Conservation (phyloP, 2,329 filamentous ascomycete species). For the Fusarium solani-melongenae region DNA sequence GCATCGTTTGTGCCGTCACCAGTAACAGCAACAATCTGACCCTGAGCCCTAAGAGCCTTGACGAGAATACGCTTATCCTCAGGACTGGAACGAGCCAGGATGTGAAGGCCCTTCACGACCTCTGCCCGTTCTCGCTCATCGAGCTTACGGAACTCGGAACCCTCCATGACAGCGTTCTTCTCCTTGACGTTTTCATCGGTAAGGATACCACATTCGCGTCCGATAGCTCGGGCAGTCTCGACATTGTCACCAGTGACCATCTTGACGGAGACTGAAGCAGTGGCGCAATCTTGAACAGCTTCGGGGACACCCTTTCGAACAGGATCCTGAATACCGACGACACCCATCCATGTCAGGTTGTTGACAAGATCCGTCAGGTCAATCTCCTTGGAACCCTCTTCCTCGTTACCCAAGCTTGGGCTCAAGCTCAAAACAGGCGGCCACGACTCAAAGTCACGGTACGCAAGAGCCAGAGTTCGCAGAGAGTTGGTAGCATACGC, state of each 20-base stretch:
- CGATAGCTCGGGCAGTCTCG: conserved; percentile 57
- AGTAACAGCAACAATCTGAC: conserved; percentile 74
- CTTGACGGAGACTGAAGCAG: conserved; percentile 73
- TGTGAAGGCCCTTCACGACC: conserved; percentile 71
- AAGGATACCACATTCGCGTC: conserved; percentile 55
- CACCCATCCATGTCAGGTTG: conserved; percentile 54
- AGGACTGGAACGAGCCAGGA: conserved; percentile 75
- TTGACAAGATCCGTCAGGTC: conserved; percentile 65
- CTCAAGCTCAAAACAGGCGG: conserved; percentile 70
- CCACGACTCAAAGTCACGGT: conserved; percentile 77
- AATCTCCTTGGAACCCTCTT: conserved; percentile 59
- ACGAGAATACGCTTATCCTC: conserved; percentile 77
- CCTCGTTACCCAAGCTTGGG: conserved; percentile 69
- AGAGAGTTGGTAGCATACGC: conserved; percentile 73
- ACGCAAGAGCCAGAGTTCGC: conserved; percentile 78
- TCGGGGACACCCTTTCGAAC: conserved; percentile 70
- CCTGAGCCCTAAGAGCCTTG: conserved; percentile 71
- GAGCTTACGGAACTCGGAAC: conserved; percentile 66
- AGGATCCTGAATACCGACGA: conserved; percentile 76
- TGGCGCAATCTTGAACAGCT: conserved; percentile 70
- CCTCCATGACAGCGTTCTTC: conserved; percentile 59
- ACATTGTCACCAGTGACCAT: conserved; percentile 68
- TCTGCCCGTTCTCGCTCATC: conserved; percentile 60
- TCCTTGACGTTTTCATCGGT: conserved; percentile 70
- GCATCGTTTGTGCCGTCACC: conserved; percentile 76